A percentile compares a stretch with the other conserved stretches of the same genome.
Evolutionary conservation across 2,329 filamentous ascomycete genomes (phyloP).

Genomic region (Neopestalotiopsis sp.): DNA sequence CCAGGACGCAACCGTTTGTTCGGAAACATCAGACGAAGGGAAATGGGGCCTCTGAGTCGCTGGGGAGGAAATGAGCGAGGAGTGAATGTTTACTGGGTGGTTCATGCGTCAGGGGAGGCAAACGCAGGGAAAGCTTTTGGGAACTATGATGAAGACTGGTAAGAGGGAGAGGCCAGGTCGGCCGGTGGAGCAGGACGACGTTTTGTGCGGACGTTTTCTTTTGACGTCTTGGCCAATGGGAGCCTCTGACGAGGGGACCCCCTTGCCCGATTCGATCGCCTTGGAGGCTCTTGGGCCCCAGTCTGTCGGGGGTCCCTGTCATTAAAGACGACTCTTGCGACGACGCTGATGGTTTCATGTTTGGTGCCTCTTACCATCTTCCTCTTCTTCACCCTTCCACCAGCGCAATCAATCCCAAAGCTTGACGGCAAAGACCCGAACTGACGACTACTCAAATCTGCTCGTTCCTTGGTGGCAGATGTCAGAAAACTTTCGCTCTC

Average conservation of each 20-base stretch:
- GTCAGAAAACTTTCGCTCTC: not conserved
- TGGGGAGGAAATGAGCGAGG: conserved; percentile 8
- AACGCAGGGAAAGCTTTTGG: not conserved
- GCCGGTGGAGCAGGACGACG: not conserved
- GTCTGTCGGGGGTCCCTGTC: conserved; percentile 6
- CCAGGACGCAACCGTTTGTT: not conserved
- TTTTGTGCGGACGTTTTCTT: not conserved
- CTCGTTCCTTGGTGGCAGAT: not conserved
- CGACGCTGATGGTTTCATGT: conserved; percentile 18
- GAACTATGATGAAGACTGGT: too few species aligned
- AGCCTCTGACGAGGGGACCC: not conserved
- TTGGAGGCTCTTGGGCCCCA: conserved; percentile 7
- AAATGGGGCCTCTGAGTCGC: not conserved
- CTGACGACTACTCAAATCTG: not conserved
- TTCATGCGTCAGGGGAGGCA: conserved; percentile 1
- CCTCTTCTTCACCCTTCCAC: not conserved
- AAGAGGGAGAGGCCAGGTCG: conserved; percentile 3
- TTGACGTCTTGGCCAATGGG: conserved; percentile 2
- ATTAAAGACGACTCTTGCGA: conserved; percentile 9
- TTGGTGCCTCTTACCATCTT: not conserved
- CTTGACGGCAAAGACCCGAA: not conserved
- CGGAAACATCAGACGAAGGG: conserved; percentile 11
- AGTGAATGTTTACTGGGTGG: conserved; percentile 1
- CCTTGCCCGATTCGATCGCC: conserved; percentile 4
- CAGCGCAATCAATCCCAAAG: not conserved